phyloP scores from a whole-genome alignment of 106 monocot species.

The Hemerocallis citrina region DNA sequence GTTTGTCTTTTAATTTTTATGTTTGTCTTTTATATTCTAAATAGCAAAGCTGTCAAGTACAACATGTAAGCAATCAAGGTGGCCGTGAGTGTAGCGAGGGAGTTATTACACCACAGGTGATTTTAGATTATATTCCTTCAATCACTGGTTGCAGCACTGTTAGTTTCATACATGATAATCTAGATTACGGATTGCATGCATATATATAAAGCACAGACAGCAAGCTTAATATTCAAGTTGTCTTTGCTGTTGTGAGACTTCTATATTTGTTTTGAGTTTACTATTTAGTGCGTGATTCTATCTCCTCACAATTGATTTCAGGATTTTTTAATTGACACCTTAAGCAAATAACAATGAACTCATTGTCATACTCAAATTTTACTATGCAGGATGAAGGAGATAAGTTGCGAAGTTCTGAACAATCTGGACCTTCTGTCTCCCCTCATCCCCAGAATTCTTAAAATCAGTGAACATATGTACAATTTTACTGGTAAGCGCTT shows the following conservation, averaged over 20 bases:
- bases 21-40: not conserved
- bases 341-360: not conserved
- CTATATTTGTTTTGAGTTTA: no score
- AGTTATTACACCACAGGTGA: not conserved
- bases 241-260: no score
- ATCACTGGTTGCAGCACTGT: no score
- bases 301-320: not conserved
- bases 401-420: not conserved
- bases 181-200: no score
- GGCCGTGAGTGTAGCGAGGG: not conserved
- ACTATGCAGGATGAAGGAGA: not conserved
- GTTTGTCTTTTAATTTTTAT: not conserved
- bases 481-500: not conserved
- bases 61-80: not conserved
- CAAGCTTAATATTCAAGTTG: no score
- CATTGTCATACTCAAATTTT: not conserved
- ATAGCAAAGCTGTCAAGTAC: not conserved
- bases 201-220: no score
- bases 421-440: not conserved
- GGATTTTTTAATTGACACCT: not conserved
- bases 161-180: no score
- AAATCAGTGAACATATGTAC: slow-evolving; percentile 1
- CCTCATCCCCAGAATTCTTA: not conserved
- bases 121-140: no score
- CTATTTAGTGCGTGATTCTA: no score